These are phyloP conservation scores for Globisporangium paddicum DNA, from an alignment of 352 stramenopile species.

Conservation along the genomic window DNA sequence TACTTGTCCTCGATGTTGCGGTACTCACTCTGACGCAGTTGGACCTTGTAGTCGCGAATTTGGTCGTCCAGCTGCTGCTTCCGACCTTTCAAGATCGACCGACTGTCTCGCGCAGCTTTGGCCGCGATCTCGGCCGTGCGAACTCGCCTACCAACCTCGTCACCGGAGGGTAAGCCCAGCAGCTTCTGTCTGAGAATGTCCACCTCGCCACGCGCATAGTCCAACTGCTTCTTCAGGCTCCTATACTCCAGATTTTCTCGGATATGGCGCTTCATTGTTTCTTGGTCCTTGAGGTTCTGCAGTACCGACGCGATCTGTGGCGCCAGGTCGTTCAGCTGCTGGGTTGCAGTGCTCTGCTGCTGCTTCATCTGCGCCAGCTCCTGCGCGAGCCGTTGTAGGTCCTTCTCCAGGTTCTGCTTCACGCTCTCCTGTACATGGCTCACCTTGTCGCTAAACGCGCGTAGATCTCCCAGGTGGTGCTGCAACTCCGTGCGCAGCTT, in stretches of 20 bases:
- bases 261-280: conserved; percentile 67
- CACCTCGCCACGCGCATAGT: conserved; percentile 30
- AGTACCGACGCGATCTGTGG: conserved; percentile 41
- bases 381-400: conserved; percentile 37
- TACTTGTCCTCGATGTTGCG: conserved; percentile 94
- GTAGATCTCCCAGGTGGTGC: conserved; percentile 34
- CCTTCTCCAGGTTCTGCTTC: conserved; percentile 34
- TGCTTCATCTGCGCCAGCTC: conserved; percentile 41
- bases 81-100: conserved; percentile 39
- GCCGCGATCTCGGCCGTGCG: conserved; percentile 24
- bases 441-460: conserved; percentile 37
- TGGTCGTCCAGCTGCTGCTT: conserved; percentile 48
- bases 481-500: conserved; percentile 33
- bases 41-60: conserved; percentile 57
- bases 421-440: conserved; percentile 31
- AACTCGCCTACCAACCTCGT: conserved; percentile 49
- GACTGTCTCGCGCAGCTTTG: conserved; percentile 24
- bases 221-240: conserved; percentile 40
- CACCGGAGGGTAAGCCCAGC: conserved; percentile 34
- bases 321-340: conserved; percentile 37
- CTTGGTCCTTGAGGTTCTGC: conserved; percentile 37
- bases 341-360: conserved; percentile 27
- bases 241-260: conserved; percentile 77
- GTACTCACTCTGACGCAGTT: conserved; percentile 71
- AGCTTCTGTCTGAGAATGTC: conserved; percentile 41